A percentile compares a stretch with the other conserved stretches of the same genome.
Conservation (phyloP, 495 filamentous ascomycete genomes). For the Venustampulla echinocandica region DNA sequence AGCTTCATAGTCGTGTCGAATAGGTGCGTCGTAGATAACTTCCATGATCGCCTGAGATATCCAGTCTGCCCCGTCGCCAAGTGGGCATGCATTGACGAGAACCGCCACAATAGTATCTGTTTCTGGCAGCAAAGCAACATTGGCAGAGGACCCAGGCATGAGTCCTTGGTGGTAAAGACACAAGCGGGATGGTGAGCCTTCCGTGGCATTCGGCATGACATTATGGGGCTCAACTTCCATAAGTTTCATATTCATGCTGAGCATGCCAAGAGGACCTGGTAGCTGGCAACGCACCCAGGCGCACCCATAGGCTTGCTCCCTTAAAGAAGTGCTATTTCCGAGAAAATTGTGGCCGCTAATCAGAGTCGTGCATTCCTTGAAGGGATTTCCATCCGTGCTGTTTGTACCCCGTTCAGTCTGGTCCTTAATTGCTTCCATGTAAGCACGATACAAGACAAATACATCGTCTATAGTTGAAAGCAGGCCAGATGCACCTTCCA, state of each 20-base stretch:
- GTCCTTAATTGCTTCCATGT: slow-evolving; percentile 7
- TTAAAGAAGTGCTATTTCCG: background rate
- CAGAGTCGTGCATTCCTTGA: background rate
- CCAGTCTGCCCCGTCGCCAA: slow-evolving; percentile 26
- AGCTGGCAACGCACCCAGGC: slow-evolving; percentile 17
- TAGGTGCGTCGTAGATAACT: slow-evolving; percentile 11
- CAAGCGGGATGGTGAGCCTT: slow-evolving; percentile 9
- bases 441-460: slow-evolving; percentile 6
- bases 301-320: slow-evolving; percentile 13
- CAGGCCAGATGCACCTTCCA: slow-evolving; percentile 11
- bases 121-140: slow-evolving; percentile 23
- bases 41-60: slow-evolving; percentile 22
- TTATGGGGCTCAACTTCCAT: too few relatives aligned
- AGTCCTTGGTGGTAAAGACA: slow-evolving; percentile 24
- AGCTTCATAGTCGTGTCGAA: slow-evolving; percentile 7
- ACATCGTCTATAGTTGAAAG: slow-evolving; percentile 14
- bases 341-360: slow-evolving; percentile 7
- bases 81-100: slow-evolving; percentile 21
- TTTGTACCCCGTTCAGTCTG: background rate
- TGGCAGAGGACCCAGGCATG: slow-evolving; percentile 14
- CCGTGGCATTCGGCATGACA: slow-evolving; percentile 21
- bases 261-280: slow-evolving; percentile 11
- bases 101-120: slow-evolving; percentile 23
- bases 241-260: background rate
- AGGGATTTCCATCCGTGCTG: background rate